A percentile compares a stretch with the other conserved stretches of the same genome.
Conservation (phyloP, 176 grass and related monocot species). For the Cenchrus americanus region DNA sequence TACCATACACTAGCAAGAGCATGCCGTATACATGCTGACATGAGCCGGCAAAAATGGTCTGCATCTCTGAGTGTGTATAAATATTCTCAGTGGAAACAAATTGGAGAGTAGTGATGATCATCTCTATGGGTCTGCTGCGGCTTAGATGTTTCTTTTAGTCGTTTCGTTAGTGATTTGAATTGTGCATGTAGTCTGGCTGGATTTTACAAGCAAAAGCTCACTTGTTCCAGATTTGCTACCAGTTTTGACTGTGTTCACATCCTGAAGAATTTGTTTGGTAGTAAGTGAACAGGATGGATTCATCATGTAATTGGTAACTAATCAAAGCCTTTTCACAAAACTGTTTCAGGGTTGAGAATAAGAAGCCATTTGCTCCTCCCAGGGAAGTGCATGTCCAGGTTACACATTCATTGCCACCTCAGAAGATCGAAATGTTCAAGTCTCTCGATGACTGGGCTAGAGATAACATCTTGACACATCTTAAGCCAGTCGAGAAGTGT, state of each 20-base stretch:
- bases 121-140: neutral
- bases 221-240: neutral
- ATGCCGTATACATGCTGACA: neutral
- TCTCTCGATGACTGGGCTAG: slow-evolving; percentile 88
- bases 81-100: neutral
- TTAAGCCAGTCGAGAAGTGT: slow-evolving; percentile 96
- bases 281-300: neutral
- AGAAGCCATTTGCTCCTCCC: slow-evolving; percentile 73
- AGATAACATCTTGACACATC: slow-evolving; percentile 71
- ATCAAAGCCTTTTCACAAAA: slow-evolving; percentile 1
- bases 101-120: neutral
- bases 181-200: neutral
- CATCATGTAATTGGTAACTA: neutral
- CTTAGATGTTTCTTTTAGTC: neutral
- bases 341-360: slow-evolving; percentile 74
- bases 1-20: neutral
- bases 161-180: neutral
- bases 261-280: neutral
- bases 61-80: neutral
- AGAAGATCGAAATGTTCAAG: slow-evolving; percentile 95
- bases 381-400: slow-evolving; percentile 88
- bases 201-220: neutral
- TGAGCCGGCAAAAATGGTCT: neutral
- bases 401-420: slow-evolving; percentile 84
- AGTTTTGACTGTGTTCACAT: neutral